These are phyloP conservation scores for Russula ochroleuca DNA, from an alignment of 768 basidiomycete genomes.

Conservation along the genomic window DNA sequence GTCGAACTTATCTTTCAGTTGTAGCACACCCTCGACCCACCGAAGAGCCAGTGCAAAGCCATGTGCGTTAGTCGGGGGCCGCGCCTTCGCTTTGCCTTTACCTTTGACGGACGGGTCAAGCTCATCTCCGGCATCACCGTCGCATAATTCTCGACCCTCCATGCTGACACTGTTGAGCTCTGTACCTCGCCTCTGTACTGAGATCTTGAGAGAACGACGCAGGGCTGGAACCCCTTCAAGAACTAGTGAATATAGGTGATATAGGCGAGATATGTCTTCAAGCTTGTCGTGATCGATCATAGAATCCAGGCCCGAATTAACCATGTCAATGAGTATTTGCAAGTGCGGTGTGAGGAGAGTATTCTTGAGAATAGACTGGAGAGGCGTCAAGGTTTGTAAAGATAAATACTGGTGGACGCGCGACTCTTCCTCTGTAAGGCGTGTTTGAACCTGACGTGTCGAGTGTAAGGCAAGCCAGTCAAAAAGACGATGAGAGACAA, in stretches of 20 bases:
- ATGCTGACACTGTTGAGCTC: slow-evolving; percentile 63
- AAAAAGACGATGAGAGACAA: slow-evolving; percentile 22
- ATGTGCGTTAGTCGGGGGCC: slow-evolving; percentile 40
- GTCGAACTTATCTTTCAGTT: slow-evolving; percentile 91
- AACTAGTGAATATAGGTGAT: slow-evolving; percentile 66
- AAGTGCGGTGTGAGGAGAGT: slow-evolving; percentile 77
- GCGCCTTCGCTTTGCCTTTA: slow-evolving; percentile 51
- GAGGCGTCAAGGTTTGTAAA: slow-evolving; percentile 59
- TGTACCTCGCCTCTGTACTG: slow-evolving; percentile 67
- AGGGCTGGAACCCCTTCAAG: slow-evolving; percentile 61
- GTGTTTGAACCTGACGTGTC: slow-evolving; percentile 61
- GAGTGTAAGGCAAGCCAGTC: slow-evolving; percentile 11
- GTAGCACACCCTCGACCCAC: slow-evolving; percentile 92
- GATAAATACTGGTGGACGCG: slow-evolving; percentile 85
- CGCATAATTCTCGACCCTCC: slow-evolving; percentile 36
- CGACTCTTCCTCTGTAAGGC: slow-evolving; percentile 78
- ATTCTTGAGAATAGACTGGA: slow-evolving; percentile 72
- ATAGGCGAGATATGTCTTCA: slow-evolving; percentile 74
- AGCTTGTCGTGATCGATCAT: slow-evolving; percentile 83
- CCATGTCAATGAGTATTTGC: slow-evolving; percentile 66
- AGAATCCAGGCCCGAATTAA: slow-evolving; percentile 75
- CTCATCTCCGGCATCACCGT: slow-evolving; percentile 36
- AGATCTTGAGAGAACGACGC: slow-evolving; percentile 63
- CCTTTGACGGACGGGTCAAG: slow-evolving; percentile 39
- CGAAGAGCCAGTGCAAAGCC: slow-evolving; percentile 62